Evolutionary conservation across 306 rosid genomes (phyloP).

Genomic region (Gillenia trifoliata): DNA sequence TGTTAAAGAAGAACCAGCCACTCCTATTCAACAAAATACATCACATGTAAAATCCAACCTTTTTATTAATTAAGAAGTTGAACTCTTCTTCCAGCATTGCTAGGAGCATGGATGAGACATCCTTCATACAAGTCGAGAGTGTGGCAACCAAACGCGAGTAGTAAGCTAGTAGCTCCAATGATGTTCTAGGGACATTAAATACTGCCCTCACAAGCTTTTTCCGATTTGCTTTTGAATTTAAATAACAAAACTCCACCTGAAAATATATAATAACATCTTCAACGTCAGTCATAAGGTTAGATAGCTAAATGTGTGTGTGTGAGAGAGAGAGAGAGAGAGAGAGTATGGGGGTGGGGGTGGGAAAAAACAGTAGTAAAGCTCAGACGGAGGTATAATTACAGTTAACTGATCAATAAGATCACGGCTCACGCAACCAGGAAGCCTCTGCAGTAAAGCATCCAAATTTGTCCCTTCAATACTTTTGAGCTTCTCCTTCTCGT

Average conservation of each 20-base stretch:
- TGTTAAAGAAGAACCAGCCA: not conserved
- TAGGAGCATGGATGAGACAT: constrained; percentile 73
- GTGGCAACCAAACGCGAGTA: constrained; percentile 98
- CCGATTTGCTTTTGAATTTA: constrained; percentile 85
- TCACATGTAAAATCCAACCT: constrained; percentile 42
- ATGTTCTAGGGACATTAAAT: constrained; percentile 97
- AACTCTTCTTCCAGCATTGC: constrained; percentile 97
- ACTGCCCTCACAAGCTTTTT: constrained; percentile 92
- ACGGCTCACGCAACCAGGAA: constrained; percentile 98
- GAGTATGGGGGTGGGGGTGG: not conserved
- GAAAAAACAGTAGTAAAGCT: not conserved
- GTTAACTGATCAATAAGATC: constrained; percentile 97
- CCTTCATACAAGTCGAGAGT: constrained; percentile 98
- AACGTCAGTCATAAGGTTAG: not conserved
- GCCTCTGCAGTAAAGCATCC: constrained; percentile 96
- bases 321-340: not conserved
- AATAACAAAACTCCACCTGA: constrained; percentile 97
- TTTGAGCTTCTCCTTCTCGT: constrained; percentile 90
- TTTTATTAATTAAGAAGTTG: constrained; percentile 90
- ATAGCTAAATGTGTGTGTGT: not conserved
- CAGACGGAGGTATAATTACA: constrained; percentile 43
- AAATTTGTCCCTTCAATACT: constrained; percentile 82
- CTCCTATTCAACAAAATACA: not conserved
- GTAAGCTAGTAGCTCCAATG: constrained; percentile 82
- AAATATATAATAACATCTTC: constrained; percentile 20